Evolutionary conservation across 73 alveolate genomes (phyloP), one percentile per base, ranked within the genome.

Genomic region (Paramecium primaurelia): DNA sequence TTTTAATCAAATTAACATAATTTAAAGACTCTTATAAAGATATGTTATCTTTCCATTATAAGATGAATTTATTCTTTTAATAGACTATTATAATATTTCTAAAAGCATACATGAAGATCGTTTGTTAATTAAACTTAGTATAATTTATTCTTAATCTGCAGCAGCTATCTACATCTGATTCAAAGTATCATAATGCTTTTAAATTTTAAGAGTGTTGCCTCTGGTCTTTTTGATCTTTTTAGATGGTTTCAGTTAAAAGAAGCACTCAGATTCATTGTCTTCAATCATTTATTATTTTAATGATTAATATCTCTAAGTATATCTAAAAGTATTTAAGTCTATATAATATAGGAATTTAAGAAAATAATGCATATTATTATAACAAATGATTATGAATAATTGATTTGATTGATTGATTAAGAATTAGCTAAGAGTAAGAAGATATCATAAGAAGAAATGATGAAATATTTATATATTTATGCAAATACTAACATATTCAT

Each of bases 111-210:
- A 14, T 73, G 28, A 14, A 37, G 47, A 7, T 37, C 30, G 40
- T 22, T 44, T 73, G n/a, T 73, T 59, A 4, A 73, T 34, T 37
- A 73, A 73, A 73, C 22, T 18, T 16, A 44, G 37, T 5, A 73
- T 73, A 73, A 20, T 73, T 9, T 11, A 20, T 40, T 73, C 87
- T 73, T 73, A 8, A 11, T 37, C 59, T 12, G 54, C 28, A 4
- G 87, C 87, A 36, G 59, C 47, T 73, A 22, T 22, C 47, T 73
- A 37, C 87, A 73, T 73, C 22, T 34, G 18, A 22, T 40, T 40
- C 22, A 73, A 14, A 73, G 40, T 73, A 20, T 73, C 87, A 73
- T 73, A 73, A 40, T 73, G 87, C 59, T 73, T 73, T 40, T 73
- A 10, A 16, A 73, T 37, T 36, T 68, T 32, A 73, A 37, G 58